Percentiles rank a stretch among this genome's conserved stretches.
phyloP scores from a whole-genome alignment of 1,284 basidiomycete genomes.

The Apiotrichum domesticum region DNA sequence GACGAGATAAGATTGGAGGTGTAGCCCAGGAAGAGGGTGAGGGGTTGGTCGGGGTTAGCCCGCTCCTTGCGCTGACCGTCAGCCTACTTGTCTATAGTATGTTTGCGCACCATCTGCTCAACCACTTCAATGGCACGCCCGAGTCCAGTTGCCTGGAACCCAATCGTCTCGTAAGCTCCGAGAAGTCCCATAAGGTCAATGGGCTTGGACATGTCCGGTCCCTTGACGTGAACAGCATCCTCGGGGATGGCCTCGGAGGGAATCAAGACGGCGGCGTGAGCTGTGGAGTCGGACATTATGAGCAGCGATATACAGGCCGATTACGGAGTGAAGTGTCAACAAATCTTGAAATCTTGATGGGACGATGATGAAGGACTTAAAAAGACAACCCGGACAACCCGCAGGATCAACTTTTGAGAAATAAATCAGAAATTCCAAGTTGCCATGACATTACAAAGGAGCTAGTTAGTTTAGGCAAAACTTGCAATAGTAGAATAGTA shows the following conservation, averaged over 20 bases:
- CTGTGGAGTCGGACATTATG: conserved; percentile 22
- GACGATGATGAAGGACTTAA: too few relatives aligned
- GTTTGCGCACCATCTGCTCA: conserved; percentile 46
- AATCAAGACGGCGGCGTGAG: conserved; percentile 62
- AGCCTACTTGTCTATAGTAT: background rate
- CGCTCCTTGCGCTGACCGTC: conserved; percentile 35
- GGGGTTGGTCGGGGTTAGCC: conserved; percentile 35
- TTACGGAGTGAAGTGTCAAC: too few relatives aligned
- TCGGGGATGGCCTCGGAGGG: conserved; percentile 72
- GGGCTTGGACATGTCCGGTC: conserved; percentile 75
- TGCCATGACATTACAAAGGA: too few relatives aligned
- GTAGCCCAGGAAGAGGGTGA: conserved; percentile 88
- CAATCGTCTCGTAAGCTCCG: conserved; percentile 76
- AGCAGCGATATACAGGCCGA: too few relatives aligned
- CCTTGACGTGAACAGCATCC: conserved; percentile 67
- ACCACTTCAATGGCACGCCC: conserved; percentile 64
- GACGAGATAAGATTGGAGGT: conserved; percentile 99
- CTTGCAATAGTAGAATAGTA: too few relatives aligned
- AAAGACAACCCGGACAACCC: too few relatives aligned
- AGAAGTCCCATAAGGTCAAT: conserved; percentile 68
- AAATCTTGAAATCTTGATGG: too few relatives aligned
- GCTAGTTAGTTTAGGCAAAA: too few relatives aligned
- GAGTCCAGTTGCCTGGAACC: conserved; percentile 91
- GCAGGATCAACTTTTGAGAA: too few relatives aligned
- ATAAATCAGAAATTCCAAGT: too few relatives aligned